Evolutionary conservation across 78 protist species (phyloP), one percentile per base, ranked within the genome.

Genomic region (Salpingoeca rosetta): DNA sequence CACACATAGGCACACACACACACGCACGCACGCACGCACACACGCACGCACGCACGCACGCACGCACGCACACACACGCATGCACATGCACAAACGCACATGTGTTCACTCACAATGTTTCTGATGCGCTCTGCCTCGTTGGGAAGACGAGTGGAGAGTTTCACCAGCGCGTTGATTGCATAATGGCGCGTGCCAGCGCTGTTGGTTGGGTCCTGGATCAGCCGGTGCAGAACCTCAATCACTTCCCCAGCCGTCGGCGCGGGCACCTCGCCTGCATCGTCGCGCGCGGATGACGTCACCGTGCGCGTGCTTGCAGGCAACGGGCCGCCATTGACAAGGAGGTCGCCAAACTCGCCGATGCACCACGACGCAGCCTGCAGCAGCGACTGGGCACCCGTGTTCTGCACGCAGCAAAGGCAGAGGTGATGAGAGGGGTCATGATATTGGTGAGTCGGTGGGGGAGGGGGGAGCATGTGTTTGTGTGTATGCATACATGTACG

Each of bases 291-390:
- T 31, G 1, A 76, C 87, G 35, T 12, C 82, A 11, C 24, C 45
- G 27, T 43, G 41, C 40, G 43, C 78, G 40, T 84, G 80, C 17
- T 31, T 17, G 38, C 37, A 39, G 28, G 41, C 85, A 12, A 45
- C 85, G 65, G n/a, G n/a, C n/a, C n/a, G n/a, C n/a, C n/a, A n/a
- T n/a, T n/a, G 65, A 76, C 43, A 35, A 90, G 87, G 22, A 89
- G 41, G 43, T 94, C 96, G 80, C 95, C 95, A 83, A 83, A 96
- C 87, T 97, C 99, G 76, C 99, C 99, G 78, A 97, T 89, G 85
- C 92, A 84, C 98, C 98, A 97, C 28, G 79, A 65, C 28, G 86
- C 90, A 17, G 86, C 84, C 65, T 91, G 92, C 27, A 92, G 45
- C 51, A 93, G 84, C 38, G 89, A 51, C 40, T 86, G 85, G 65